phyloP scores from a whole-genome alignment of 495 filamentous ascomycete species.

The Venustampulla echinocandica region DNA sequence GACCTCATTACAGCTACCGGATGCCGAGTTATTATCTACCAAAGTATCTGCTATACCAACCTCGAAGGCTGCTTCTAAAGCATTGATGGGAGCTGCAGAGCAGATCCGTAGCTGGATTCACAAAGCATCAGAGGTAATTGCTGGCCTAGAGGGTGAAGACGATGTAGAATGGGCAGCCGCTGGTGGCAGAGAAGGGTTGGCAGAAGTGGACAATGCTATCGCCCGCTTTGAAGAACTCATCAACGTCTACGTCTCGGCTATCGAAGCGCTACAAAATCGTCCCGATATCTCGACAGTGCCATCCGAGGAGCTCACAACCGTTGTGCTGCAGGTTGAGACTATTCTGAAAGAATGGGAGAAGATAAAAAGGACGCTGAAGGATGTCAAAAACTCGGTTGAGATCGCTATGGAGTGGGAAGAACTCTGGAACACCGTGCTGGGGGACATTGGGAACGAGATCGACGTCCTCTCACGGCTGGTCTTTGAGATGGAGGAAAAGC shows the following conservation, averaged over 20 bases:
- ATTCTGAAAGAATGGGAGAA: constrained; percentile 79
- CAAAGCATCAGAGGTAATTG: constrained; percentile 79
- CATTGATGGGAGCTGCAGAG: constrained; percentile 71
- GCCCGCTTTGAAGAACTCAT: constrained; percentile 76
- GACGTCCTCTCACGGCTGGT: constrained; percentile 73
- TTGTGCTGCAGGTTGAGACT: constrained; percentile 78
- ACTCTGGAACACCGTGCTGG: constrained; percentile 85
- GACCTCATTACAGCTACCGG: constrained; percentile 74
- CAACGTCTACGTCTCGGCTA: constrained; percentile 80
- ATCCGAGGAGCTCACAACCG: constrained; percentile 53
- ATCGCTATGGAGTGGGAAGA: constrained; percentile 99
- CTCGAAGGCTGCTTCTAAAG: constrained; percentile 66
- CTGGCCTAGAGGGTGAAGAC: constrained; percentile 81
- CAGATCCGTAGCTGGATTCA: constrained; percentile 89
- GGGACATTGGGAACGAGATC: constrained; percentile 86
- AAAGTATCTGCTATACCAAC: constrained; percentile 77
- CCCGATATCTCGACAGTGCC: constrained; percentile 64
- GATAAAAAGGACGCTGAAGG: constrained; percentile 63
- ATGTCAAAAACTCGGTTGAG: constrained; percentile 83
- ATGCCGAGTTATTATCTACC: constrained; percentile 68
- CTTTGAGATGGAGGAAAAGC: constrained; percentile 93
- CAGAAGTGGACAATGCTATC: constrained; percentile 82
- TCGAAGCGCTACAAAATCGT: constrained; percentile 80
- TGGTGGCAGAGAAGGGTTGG: constrained; percentile 79
- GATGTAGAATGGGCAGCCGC: constrained; percentile 97